Evolutionary conservation across 192 early-diverging fungal species (phyloP).

Genomic region (Gorgonomyces haynaldii): DNA sequence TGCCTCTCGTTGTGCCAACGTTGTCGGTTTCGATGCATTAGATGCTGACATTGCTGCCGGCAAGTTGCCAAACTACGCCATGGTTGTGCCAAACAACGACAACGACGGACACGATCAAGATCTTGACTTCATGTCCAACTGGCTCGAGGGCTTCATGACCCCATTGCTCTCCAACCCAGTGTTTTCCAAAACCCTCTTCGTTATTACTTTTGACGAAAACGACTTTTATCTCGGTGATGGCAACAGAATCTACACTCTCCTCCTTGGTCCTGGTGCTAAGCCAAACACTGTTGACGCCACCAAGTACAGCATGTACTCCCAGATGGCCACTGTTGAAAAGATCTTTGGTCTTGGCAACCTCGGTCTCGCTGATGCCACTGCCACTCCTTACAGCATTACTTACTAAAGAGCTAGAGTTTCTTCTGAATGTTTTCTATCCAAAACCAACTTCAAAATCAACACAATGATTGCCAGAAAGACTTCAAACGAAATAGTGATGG

Average conservation of each 20-base stretch:
- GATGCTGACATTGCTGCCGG: conserved; percentile 30
- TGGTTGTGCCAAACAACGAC: conserved; percentile 49
- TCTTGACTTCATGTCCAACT: conserved; percentile 30
- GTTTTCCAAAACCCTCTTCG: conserved; percentile 29
- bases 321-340: conserved; percentile 46
- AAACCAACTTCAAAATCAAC: background rate
- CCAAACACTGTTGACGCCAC: conserved; percentile 29
- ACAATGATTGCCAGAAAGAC: background rate
- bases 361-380: conserved; percentile 39
- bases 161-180: conserved; percentile 28
- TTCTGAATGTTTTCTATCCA: conserved; percentile 1
- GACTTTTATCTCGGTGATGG: conserved; percentile 1
- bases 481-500: conserved; percentile 5
- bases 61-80: conserved; percentile 34
- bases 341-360: conserved; percentile 54
- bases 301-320: conserved; percentile 52
- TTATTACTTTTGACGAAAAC: conserved; percentile 30
- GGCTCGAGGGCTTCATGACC: conserved; percentile 42
- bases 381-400: too few relatives aligned
- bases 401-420: too few relatives aligned
- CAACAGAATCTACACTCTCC: conserved; percentile 31
- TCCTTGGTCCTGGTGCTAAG: conserved; percentile 31
- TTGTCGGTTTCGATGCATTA: conserved; percentile 36
- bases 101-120: conserved; percentile 24
- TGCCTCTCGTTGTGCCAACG: conserved; percentile 30